phyloP scores from a whole-genome alignment of 2,329 filamentous ascomycete species.

The Clathrospora elynae region DNA sequence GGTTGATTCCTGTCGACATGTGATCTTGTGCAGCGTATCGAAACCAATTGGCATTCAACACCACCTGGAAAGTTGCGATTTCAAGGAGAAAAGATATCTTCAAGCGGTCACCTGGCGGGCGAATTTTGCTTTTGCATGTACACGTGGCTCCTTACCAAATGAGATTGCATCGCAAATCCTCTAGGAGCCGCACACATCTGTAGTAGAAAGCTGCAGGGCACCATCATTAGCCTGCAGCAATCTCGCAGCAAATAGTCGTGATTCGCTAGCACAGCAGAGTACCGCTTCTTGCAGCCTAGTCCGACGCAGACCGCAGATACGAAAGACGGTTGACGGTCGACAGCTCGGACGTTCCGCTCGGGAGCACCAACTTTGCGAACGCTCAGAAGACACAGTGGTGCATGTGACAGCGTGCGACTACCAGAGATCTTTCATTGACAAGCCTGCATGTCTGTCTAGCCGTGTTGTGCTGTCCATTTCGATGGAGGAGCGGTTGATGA shows the following conservation, averaged over 20 bases:
- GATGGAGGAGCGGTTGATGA: too few species aligned
- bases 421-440: too few species aligned
- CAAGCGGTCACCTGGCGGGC: background rate
- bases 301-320: conserved; percentile 19
- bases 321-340: conserved; percentile 24
- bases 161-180: conserved; percentile 1
- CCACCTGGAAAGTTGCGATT: background rate
- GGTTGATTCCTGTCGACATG: conserved; percentile 3
- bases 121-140: conserved; percentile 7
- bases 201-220: conserved; percentile 22
- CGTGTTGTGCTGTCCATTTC: too few species aligned
- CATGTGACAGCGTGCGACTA: too few species aligned
- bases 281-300: conserved; percentile 29
- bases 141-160: conserved; percentile 10
- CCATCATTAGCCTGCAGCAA: conserved; percentile 25
- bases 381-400: too few species aligned
- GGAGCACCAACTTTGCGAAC: too few species aligned
- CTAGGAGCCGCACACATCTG: conserved; percentile 18
- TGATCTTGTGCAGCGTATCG: conserved; percentile 6
- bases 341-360: conserved; percentile 9
- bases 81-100: background rate
- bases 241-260: conserved; percentile 29
- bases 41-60: background rate
- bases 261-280: conserved; percentile 26
- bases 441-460: too few species aligned